Base-by-base conservation (phyloP, 2,329 filamentous ascomycete genomes). In the Teratosphaeria pseudoeucalypti region DNA sequence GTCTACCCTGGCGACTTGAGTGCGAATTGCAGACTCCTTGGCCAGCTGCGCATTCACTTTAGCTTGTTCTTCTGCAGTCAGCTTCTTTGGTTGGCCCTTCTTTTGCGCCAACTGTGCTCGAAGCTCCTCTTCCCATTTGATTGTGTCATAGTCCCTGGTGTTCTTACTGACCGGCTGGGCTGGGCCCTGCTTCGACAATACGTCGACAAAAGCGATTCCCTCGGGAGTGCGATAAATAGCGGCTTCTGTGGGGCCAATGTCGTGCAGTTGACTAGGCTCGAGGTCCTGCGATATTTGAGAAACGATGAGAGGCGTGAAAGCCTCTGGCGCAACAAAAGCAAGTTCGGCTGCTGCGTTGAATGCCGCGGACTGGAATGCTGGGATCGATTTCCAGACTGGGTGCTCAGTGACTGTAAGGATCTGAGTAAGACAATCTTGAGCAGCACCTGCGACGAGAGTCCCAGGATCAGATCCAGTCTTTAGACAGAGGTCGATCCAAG, bases 121-220 rank as follows among this genome's bases (percentile, higher is more conserved):
- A 7, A 99, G 80, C 64, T 99, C 94, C 72, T 92, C 88, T 74
- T 99, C 94, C 94, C 95, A 99, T 74, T 96, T 96, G 49, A 96
- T 75, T 1, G 90, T 95, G 67, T 99, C 90, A 68, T 96, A 96
- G 71, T 97, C 94, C 72, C 95, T 96, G 55, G 85, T 87, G 68
- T 90, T 96, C 76, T 96, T 97, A 75, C 91, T 87, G 2, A 90
- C 85, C 2, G 87, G 77, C 43, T 80, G 78, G 62, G 83, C 83
- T 60, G 85, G 84, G 1, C 85, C 78, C 71, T 95, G 95, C 71
- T 90, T 92, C 37, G 88, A 89, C 6, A 99, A 81, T 0, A 97
- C 89, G 74, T 99, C 94, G 23, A 99, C 81, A 67, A 95, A 97
- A 14, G 86, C 82, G 1, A 87, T 92, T 1, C 91, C 92, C 72